A percentile compares a stretch with the other conserved stretches of the same genome.
Conservation (phyloP, 345 rosid species). For the Psidium guajava region DNA sequence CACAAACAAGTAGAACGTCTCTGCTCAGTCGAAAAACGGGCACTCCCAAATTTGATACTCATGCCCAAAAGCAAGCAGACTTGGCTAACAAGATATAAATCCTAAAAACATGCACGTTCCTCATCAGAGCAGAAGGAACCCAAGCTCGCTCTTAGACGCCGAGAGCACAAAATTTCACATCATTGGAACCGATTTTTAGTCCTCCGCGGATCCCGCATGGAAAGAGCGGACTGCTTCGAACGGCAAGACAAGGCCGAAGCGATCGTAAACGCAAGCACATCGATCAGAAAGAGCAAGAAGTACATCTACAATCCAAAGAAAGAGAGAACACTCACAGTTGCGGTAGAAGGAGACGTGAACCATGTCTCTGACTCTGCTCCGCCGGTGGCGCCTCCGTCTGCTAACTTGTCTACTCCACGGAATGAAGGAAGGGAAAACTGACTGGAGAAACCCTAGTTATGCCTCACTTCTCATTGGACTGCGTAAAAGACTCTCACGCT, state of each 20-base stretch:
- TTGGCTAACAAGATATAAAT: neutral
- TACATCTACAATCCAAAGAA: neutral
- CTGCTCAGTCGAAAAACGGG: neutral
- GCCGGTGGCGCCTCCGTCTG: neutral
- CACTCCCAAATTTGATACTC: neutral
- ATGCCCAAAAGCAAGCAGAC: neutral
- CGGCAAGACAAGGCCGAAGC: neutral
- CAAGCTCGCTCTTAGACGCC: neutral
- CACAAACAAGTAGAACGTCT: neutral
- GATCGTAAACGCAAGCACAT: neutral
- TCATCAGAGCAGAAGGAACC: neutral
- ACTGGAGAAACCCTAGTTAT: neutral
- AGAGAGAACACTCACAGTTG: slow-evolving; percentile 14
- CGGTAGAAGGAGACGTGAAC: slow-evolving; percentile 34
- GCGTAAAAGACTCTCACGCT: neutral
- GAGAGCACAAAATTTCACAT: neutral
- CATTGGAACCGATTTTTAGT: neutral
- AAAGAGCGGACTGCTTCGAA: no score
- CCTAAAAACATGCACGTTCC: neutral
- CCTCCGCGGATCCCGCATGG: neutral
- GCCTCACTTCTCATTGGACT: neutral
- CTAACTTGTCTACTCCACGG: neutral
- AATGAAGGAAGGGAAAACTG: neutral
- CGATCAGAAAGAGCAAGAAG: neutral
- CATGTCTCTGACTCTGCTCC: slow-evolving; percentile 8